phyloP scores from a whole-genome alignment of 441 rosid species.

The Aleurites moluccanus region DNA sequence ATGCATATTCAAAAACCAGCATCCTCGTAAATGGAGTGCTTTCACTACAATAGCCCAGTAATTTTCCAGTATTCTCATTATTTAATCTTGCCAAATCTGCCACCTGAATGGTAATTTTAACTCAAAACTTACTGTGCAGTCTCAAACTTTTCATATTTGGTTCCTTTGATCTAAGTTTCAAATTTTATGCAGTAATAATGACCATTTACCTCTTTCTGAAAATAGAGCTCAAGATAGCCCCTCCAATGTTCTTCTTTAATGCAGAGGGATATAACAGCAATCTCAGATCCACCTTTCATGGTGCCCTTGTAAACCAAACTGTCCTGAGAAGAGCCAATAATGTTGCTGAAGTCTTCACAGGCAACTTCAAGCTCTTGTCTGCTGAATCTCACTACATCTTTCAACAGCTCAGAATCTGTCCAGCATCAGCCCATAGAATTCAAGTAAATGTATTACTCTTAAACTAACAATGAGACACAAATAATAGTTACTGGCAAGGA shows the following conservation, averaged over 20 bases:
- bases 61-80: conserved; percentile 77
- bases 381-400: conserved; percentile 70
- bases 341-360: conserved; percentile 99
- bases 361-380: conserved; percentile 98
- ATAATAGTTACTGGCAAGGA: conserved; percentile 20
- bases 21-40: conserved; percentile 83
- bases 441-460: conserved; percentile 14
- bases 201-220: conserved; percentile 77
- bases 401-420: conserved; percentile 83
- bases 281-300: conserved; percentile 91
- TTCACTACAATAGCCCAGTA: conserved; percentile 87
- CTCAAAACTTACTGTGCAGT: conserved; percentile 14
- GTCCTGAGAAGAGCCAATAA: conserved; percentile 91
- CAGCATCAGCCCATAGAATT: conserved; percentile 4
- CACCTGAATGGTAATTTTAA: conserved; percentile 53
- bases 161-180: conserved; percentile 8
- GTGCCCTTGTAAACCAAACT: conserved; percentile 93
- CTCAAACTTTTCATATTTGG: conserved; percentile 13
- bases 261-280: conserved; percentile 90
- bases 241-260: conserved; percentile 93
- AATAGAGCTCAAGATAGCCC: conserved; percentile 90
- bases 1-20: conserved; percentile 94
- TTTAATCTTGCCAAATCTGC: conserved; percentile 91
- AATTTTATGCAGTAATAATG: background rate
- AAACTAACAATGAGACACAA: conserved; percentile 1